Evolutionary conservation across 148 eudicot genomes (phyloP).

Genomic region (Chenopodium formosanum): DNA sequence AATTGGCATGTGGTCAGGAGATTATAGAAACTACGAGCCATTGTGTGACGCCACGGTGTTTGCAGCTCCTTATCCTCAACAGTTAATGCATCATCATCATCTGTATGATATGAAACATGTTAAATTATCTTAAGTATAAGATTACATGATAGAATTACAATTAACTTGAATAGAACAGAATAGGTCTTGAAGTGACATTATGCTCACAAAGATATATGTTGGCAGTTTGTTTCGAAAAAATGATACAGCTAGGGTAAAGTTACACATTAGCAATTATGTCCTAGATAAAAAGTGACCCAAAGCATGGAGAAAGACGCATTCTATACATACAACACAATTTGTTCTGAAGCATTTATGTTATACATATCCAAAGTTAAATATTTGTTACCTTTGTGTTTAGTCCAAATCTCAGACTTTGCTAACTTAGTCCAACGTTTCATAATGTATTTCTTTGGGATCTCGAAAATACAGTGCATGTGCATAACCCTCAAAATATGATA

Average conservation of each 20-base stretch:
- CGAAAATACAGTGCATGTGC: slow-evolving; percentile 5
- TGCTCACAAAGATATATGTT: not conserved
- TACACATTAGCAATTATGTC: not conserved
- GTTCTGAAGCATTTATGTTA: not conserved
- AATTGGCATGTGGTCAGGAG: slow-evolving; percentile 2
- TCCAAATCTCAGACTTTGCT: not conserved
- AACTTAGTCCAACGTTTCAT: slow-evolving; percentile 1
- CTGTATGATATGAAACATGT: not conserved
- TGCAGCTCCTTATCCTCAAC: not conserved
- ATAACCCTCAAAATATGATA: slow-evolving; percentile 8
- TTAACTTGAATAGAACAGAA: too few species aligned
- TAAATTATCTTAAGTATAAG: not conserved
- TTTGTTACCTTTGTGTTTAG: not conserved
- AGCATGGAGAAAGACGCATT: not conserved
- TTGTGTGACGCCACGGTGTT: not conserved
- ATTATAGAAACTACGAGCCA: not conserved
- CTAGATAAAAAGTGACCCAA: not conserved
- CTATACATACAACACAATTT: not conserved
- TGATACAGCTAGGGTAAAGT: not conserved
- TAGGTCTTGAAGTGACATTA: not conserved
- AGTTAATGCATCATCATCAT: slow-evolving; percentile 2
- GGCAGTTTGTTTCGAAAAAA: not conserved
- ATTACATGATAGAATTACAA: not conserved
- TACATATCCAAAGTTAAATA: not conserved
- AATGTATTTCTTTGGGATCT: not conserved